Percentiles rank a stretch among this genome's conserved stretches.
Conservation (phyloP, 169 alveolate species). For the Eimeria sp. region DNA sequence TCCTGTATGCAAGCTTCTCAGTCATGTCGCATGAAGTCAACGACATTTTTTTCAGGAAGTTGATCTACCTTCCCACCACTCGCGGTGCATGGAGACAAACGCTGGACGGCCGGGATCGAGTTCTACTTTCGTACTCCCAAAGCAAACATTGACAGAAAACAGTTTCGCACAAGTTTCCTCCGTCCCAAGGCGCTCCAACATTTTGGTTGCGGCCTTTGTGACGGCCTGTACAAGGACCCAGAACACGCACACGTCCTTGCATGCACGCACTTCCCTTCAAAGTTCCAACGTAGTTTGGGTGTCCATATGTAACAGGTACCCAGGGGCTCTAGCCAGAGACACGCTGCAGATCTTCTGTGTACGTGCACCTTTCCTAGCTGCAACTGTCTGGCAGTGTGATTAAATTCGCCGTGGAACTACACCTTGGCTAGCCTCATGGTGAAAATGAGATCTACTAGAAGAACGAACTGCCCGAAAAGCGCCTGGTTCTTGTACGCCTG, state of each 20-base stretch:
- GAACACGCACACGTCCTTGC: not conserved
- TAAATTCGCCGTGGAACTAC: not conserved
- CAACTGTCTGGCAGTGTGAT: not conserved
- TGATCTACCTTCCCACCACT: constrained; percentile 79
- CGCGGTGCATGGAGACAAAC: constrained; percentile 65
- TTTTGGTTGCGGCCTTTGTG: constrained; percentile 42
- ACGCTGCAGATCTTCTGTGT: not conserved
- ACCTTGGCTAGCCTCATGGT: constrained; percentile 79
- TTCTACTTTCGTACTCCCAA: constrained; percentile 69
- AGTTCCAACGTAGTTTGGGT: not conserved
- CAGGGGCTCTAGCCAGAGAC: not conserved
- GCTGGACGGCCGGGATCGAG: constrained; percentile 73
- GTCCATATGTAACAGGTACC: not conserved
- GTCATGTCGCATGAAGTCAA: not conserved
- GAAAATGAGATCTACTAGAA: constrained; percentile 70
- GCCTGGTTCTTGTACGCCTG: constrained; percentile 82
- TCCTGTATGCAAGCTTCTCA: not conserved
- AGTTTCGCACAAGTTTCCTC: constrained; percentile 70
- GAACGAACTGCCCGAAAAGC: constrained; percentile 72
- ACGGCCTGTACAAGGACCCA: constrained; percentile 61
- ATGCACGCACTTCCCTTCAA: not conserved
- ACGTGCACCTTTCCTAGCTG: not conserved
- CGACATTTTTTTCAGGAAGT: not conserved
- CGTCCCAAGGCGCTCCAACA: constrained; percentile 75
- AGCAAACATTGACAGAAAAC: constrained; percentile 74